phyloP scores from a whole-genome alignment of 371 early-diverging fungal genomes.

The Smittium culicis region DNA sequence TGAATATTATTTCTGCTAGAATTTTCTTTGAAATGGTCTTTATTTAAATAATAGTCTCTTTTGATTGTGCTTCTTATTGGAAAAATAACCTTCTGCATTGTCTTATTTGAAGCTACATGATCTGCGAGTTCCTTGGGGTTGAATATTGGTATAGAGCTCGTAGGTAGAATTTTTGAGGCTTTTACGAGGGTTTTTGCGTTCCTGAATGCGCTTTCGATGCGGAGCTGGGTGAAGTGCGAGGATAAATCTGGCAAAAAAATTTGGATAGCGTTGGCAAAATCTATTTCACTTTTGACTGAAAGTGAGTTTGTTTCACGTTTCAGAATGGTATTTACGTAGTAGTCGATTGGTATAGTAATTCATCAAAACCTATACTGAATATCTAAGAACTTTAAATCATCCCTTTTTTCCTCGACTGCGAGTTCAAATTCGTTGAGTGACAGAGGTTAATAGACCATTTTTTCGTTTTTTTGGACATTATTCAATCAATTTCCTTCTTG shows the following conservation, averaged over 20 bases:
- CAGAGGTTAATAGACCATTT: background rate
- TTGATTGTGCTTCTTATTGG: background rate
- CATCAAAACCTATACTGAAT: background rate
- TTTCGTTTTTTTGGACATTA: background rate
- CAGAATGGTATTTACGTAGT: background rate
- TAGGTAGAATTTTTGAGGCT: background rate
- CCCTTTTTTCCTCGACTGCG: background rate
- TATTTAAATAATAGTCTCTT: background rate
- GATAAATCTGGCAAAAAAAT: background rate
- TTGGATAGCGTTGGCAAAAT: background rate
- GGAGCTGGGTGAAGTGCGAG: slow-evolving; percentile 1
- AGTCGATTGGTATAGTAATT: background rate
- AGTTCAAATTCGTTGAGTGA: background rate
- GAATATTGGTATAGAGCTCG: background rate
- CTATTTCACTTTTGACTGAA: background rate
- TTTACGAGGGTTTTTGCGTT: background rate
- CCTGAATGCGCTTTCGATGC: background rate
- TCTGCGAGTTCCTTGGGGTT: background rate
- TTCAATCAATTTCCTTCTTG: background rate
- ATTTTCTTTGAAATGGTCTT: background rate
- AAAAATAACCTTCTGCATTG: background rate
- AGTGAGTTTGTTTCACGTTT: background rate
- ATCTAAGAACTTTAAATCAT: background rate
- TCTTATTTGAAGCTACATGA: background rate
- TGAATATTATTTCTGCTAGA: background rate